Evolutionary conservation across 768 basidiomycete genomes (phyloP), one percentile per base, ranked within the genome.

Genomic region (Mycena maculata): DNA sequence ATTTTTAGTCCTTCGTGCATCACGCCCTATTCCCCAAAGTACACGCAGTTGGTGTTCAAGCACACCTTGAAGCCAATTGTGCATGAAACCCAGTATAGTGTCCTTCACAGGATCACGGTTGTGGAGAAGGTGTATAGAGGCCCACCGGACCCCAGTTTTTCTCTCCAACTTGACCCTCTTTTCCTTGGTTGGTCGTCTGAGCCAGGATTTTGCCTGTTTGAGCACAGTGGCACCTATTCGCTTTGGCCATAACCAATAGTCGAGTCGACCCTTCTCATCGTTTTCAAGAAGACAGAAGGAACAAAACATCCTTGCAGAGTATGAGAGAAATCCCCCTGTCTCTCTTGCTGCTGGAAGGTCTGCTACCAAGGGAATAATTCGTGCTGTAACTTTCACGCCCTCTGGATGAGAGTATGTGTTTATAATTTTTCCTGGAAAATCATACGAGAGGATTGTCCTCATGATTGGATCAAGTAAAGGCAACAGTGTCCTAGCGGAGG

Each of bases 71-170:
- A 52, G 49, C 60, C 60, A 61, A 27, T 60, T 60, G 48, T 60
- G 59, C 59, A 60, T 60, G 27, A 60, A 60, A 33, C 56, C 59
- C 30, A 59, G 15, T 30, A 60, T 36, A 68, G 58, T 50, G 67
- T 67, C 53, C 2, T 50, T 39, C 2, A 74, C 65, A 25, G 74
- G 70, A 45, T 75, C 53, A 48, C 70, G 71, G 31, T 74, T 69
- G 13, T 28, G 56, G 20, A 75, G 44, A 13, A 65, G 27, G 61
- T 71, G 65, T 10, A 73, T n/a, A 30, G 67, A 53, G n/a, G 63
- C 69, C 60, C 60, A 68, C 11, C 73, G 53, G 8, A 73, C 64
- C 5, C 74, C 73, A 48, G n/a, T 62, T 41, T 62, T 38, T 22
- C 28, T 69, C 6, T 50, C 36, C 20, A 64, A 3, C 1, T n/a